Conservation (phyloP, 2,329 filamentous ascomycete genomes). For the Pleoardoris graminearum region DNA sequence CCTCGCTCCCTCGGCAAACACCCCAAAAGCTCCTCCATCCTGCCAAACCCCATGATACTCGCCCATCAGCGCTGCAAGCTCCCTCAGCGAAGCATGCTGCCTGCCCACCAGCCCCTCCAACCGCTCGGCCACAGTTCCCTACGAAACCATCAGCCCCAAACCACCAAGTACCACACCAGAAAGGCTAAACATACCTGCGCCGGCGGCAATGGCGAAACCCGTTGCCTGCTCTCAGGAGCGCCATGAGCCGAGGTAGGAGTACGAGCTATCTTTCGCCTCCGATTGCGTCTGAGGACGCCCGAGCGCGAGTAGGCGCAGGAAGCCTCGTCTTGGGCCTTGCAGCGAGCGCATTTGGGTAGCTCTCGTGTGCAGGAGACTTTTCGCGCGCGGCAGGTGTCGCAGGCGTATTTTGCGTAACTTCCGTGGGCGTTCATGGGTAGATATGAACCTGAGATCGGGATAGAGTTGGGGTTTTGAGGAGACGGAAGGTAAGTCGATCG, state of each 20-base stretch:
- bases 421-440: neutral
- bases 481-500: too few species aligned
- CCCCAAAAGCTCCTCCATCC: neutral
- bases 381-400: constrained; percentile 8
- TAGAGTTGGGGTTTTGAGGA: neutral
- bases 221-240: neutral
- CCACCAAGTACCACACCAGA: neutral
- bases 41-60: constrained; percentile 8
- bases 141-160: neutral
- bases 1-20: neutral
- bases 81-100: neutral
- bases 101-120: neutral
- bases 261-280: neutral
- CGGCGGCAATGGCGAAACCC: neutral
- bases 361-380: constrained; percentile 11
- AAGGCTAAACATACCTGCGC: neutral
- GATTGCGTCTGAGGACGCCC: constrained; percentile 6
- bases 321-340: neutral
- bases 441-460: neutral
- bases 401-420: neutral
- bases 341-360: constrained; percentile 5
- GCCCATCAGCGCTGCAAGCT: constrained; percentile 3
- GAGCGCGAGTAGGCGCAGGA: constrained; percentile 10
- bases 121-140: constrained; percentile 2
- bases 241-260: neutral